Evolutionary conservation across 2,329 filamentous ascomycete genomes (phyloP).

Genomic region (Tetracladium maxilliforme): DNA sequence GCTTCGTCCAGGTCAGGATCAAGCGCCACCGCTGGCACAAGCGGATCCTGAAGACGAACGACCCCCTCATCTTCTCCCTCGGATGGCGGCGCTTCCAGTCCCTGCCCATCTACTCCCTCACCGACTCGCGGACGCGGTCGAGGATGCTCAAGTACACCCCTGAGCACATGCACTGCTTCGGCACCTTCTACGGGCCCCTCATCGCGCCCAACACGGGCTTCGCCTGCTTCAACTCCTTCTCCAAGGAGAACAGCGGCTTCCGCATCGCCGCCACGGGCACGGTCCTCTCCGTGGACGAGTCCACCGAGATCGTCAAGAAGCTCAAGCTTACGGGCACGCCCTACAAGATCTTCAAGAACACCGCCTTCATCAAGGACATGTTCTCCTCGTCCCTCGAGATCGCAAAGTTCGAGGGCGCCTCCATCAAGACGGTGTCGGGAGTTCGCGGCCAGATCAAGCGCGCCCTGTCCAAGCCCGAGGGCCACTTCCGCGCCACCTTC

Average conservation of each 20-base stretch:
- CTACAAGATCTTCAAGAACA: slow-evolving; percentile 99
- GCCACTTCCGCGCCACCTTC: slow-evolving; percentile 91
- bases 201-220: slow-evolving; percentile 95
- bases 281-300: slow-evolving; percentile 86
- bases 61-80: slow-evolving; percentile 91
- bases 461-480: slow-evolving; percentile 82
- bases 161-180: slow-evolving; percentile 98
- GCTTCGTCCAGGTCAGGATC: slow-evolving; percentile 88
- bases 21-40: slow-evolving; percentile 98
- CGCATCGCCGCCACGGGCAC: slow-evolving; percentile 89
- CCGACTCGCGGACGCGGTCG: slow-evolving; percentile 83
- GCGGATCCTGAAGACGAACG: slow-evolving; percentile 96
- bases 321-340: slow-evolving; percentile 87
- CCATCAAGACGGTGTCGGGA: slow-evolving; percentile 91
- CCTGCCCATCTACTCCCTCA: slow-evolving; percentile 85
- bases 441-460: slow-evolving; percentile 95
- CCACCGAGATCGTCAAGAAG: slow-evolving; percentile 97
- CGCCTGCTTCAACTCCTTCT: slow-evolving; percentile 82
- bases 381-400: slow-evolving; percentile 88
- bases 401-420: slow-evolving; percentile 93
- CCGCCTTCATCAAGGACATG: slow-evolving; percentile 97
- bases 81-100: slow-evolving; percentile 94
- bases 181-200: slow-evolving; percentile 85
- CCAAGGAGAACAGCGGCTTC: slow-evolving; percentile 74
- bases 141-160: slow-evolving; percentile 98